Conservation (phyloP, 176 grass and related monocot species). For the Oryza glaberrima region DNA sequence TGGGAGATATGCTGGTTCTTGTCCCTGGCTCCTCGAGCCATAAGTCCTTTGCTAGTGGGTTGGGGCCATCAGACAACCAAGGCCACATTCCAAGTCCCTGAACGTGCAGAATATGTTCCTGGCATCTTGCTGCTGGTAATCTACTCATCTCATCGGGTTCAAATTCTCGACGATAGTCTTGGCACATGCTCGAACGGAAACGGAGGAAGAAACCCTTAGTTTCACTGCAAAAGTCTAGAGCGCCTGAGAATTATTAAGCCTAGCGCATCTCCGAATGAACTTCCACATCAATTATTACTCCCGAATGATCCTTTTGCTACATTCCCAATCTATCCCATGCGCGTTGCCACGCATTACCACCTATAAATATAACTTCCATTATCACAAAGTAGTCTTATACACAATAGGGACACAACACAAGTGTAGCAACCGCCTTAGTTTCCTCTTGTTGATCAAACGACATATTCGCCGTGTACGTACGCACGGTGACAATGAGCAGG, state of each 20-base stretch:
- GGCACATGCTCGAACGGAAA: background rate
- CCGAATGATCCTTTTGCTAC: background rate
- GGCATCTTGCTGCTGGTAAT: background rate
- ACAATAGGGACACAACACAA: background rate
- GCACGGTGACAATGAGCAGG: conserved; percentile 41
- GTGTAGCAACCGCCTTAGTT: background rate
- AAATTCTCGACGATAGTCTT: background rate
- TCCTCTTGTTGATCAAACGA: too few species aligned
- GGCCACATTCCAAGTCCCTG: background rate
- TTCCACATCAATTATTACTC: conserved; percentile 20
- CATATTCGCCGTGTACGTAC: background rate
- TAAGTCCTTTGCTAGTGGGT: background rate
- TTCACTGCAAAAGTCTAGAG: background rate
- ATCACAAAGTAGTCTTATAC: background rate
- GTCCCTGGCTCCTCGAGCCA: background rate
- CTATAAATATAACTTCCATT: conserved; percentile 3
- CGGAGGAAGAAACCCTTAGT: background rate
- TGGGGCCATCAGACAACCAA: too few species aligned
- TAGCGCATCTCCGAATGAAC: conserved; percentile 19
- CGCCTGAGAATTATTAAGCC: conserved; percentile 19
- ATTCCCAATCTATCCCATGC: background rate
- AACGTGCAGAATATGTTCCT: conserved; percentile 5
- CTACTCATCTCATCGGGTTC: background rate
- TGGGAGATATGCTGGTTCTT: background rate
- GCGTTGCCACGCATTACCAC: too few species aligned